These are phyloP conservation scores for Solanum medicagineum DNA, from an alignment of 257 asterid genomes.

Conservation along the genomic window DNA sequence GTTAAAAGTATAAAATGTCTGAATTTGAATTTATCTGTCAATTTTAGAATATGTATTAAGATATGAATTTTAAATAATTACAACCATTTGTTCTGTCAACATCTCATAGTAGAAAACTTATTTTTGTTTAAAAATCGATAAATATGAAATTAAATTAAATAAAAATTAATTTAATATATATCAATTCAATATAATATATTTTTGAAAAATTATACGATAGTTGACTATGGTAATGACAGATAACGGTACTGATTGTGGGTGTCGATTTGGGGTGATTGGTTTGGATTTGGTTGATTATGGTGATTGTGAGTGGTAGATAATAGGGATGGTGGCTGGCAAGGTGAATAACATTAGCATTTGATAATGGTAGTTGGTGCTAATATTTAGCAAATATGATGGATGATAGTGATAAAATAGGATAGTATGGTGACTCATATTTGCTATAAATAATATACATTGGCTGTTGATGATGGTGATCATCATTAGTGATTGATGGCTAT, in stretches of 20 bases:
- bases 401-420: background rate
- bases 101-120: background rate
- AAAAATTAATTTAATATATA: background rate
- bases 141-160: background rate
- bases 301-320: background rate
- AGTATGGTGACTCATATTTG: background rate
- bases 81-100: background rate
- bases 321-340: background rate
- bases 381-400: background rate
- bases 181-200: background rate
- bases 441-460: background rate
- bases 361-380: background rate
- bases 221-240: background rate
- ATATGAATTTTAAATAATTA: background rate
- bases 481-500: background rate
- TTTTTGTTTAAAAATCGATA: background rate
- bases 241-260: background rate
- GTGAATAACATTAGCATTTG: background rate
- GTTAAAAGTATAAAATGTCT: too few relatives aligned
- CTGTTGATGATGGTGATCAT: background rate
- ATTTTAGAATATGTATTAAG: background rate
- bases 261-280: background rate
- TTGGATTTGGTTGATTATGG: background rate
- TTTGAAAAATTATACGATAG: background rate
- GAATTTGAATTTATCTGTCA: background rate